A percentile compares a stretch with the other conserved stretches of the same genome.
phyloP scores from a whole-genome alignment of 1,139 yeast genomes.

The Debaryomycetaceae sp. region DNA sequence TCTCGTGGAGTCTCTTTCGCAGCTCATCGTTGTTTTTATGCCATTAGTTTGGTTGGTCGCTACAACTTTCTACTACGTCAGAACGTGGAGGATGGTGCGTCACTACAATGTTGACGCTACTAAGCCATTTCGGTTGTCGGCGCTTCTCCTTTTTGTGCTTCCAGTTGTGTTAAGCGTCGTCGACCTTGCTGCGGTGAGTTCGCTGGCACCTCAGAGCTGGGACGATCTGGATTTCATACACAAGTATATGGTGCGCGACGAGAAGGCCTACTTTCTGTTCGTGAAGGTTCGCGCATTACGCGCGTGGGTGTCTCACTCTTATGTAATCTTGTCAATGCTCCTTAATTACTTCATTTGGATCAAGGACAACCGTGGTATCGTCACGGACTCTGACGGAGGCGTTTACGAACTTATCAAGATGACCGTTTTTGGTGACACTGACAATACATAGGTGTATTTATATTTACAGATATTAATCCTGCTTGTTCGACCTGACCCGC shows the following conservation, averaged over 20 bases:
- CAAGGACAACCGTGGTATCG: slow-evolving; percentile 2
- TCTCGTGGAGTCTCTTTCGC: too few relatives aligned
- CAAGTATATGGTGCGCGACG: neutral
- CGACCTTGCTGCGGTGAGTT: neutral
- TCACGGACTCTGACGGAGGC: neutral
- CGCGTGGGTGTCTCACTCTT: neutral
- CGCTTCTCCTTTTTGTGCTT: neutral
- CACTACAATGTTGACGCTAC: too few relatives aligned
- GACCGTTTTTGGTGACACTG: neutral
- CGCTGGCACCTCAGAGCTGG: neutral
- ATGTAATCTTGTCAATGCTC: slow-evolving; percentile 1
- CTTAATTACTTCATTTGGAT: slow-evolving; percentile 2
- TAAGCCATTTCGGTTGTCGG: too few relatives aligned
- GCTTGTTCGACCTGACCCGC: slow-evolving; percentile 52
- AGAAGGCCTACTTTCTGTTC: too few relatives aligned
- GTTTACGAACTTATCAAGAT: neutral
- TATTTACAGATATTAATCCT: slow-evolving; percentile 6
- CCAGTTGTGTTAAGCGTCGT: neutral
- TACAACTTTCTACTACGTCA: too few relatives aligned
- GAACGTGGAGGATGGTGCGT: too few relatives aligned
- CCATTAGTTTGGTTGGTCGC: too few relatives aligned
- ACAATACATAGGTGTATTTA: neutral
- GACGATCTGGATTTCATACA: neutral
- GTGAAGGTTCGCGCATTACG: neutral
- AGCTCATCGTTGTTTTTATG: too few relatives aligned